A percentile compares a stretch with the other conserved stretches of the same genome.
These are phyloP conservation scores for Fusarium gaditjirri DNA, from an alignment of 2,329 filamentous ascomycete species.

Conservation along the genomic window DNA sequence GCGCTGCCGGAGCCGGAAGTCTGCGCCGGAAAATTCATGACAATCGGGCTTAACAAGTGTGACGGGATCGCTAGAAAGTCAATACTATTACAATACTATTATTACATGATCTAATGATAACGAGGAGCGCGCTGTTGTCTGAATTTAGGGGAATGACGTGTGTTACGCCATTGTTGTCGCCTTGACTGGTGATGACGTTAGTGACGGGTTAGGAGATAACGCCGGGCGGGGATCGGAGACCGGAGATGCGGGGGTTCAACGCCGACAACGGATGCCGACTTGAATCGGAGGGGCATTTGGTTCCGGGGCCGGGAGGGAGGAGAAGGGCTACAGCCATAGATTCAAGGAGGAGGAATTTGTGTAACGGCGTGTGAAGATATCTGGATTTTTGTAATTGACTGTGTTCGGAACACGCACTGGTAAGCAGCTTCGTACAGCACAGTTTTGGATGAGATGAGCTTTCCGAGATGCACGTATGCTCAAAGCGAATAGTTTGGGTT, in stretches of 20 bases:
- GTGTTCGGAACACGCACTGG: not conserved
- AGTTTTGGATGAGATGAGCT: not conserved
- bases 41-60: not conserved
- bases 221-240: slow-evolving; percentile 20
- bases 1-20: slow-evolving; percentile 11
- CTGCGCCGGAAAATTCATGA: slow-evolving; percentile 14
- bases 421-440: not conserved
- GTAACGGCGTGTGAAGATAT: not conserved
- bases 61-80: not conserved
- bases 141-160: not conserved
- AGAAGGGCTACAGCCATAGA: not conserved
- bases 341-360: not conserved
- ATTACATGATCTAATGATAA: not conserved
- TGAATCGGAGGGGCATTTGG: not conserved
- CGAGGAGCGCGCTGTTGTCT: not conserved
- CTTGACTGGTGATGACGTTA: slow-evolving; percentile 22
- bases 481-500: not conserved
- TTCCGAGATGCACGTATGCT: not conserved
- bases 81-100: not conserved
- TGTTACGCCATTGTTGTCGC: slow-evolving; percentile 1
- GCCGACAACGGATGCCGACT: not conserved
- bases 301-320: not conserved
- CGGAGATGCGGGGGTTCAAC: slow-evolving; percentile 11
- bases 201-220: slow-evolving; percentile 15
- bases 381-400: not conserved